phyloP scores from a whole-genome alignment of 441 rosid species.

The Euphorbia neoarborescens region DNA sequence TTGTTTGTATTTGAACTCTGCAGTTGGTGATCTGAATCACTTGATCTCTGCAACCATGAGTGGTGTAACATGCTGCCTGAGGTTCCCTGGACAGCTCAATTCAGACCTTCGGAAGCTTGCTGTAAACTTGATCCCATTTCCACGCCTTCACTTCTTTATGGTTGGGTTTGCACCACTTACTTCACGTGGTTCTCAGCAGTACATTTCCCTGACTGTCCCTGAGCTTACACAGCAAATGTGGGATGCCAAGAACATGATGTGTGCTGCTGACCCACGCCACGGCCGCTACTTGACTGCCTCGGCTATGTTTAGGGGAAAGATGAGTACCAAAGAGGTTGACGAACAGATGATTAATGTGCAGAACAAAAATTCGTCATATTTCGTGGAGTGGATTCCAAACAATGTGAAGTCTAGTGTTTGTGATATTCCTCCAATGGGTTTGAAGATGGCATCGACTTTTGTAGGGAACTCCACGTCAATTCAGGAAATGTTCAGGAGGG shows the following conservation, averaged over 20 bases:
- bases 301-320: conserved; percentile 87
- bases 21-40: conserved; percentile 74
- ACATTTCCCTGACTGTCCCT: conserved; percentile 69
- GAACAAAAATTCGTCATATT: conserved; percentile 88
- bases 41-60: conserved; percentile 72
- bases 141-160: conserved; percentile 76
- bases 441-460: conserved; percentile 63
- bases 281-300: conserved; percentile 91
- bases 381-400: conserved; percentile 92
- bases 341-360: conserved; percentile 84
- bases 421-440: conserved; percentile 67
- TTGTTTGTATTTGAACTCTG: conserved; percentile 14
- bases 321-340: conserved; percentile 93
- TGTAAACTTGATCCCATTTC: conserved; percentile 67
- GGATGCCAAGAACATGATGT: conserved; percentile 84
- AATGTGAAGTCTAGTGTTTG: conserved; percentile 86
- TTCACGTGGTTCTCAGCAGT: conserved; percentile 67
- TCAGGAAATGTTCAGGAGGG: conserved; percentile 78
- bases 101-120: conserved; percentile 68
- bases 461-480: conserved; percentile 69
- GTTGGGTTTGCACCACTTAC: conserved; percentile 70
- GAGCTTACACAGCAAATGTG: conserved; percentile 75
- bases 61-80: conserved; percentile 65
- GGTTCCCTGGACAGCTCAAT: conserved; percentile 75
- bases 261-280: conserved; percentile 78